A percentile compares a stretch with the other conserved stretches of the same genome.
phyloP scores from a whole-genome alignment of 83 land plant species.

The Isoetes engelmannii region DNA sequence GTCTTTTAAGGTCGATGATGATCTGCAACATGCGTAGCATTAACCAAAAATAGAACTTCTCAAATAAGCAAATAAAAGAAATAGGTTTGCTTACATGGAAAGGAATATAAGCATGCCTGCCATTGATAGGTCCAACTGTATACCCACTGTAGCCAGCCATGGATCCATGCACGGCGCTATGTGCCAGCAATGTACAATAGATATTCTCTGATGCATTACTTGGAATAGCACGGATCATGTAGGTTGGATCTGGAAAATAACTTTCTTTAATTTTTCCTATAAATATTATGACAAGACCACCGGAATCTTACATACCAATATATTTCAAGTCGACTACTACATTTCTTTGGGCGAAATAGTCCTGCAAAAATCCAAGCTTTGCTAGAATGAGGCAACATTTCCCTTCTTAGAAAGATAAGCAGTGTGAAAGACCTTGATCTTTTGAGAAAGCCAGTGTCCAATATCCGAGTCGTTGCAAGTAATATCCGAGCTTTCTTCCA shows the following conservation, averaged over 20 bases:
- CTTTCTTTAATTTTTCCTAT: too few relatives aligned
- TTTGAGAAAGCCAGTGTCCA: slow-evolving; percentile 66
- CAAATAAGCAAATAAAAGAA: background rate
- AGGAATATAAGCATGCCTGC: slow-evolving; percentile 70
- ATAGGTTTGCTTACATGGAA: slow-evolving; percentile 35
- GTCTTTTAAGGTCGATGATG: slow-evolving; percentile 17
- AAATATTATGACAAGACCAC: too few relatives aligned
- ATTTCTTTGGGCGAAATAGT: slow-evolving; percentile 34
- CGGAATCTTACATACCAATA: slow-evolving; percentile 35
- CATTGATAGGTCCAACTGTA: slow-evolving; percentile 70
- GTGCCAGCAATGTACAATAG: slow-evolving; percentile 78
- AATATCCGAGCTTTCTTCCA: slow-evolving; percentile 44
- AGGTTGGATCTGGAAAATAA: slow-evolving; percentile 58
- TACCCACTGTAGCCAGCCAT: slow-evolving; percentile 86
- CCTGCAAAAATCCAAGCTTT: slow-evolving; percentile 28
- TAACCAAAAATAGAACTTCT: too few relatives aligned
- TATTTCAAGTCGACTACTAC: slow-evolving; percentile 60
- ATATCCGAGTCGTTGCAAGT: slow-evolving; percentile 71
- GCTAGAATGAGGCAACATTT: too few relatives aligned
- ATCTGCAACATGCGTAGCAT: background rate
- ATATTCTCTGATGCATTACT: slow-evolving; percentile 85
- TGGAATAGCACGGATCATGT: slow-evolving; percentile 83
- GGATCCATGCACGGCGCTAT: slow-evolving; percentile 77
- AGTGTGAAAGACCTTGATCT: slow-evolving; percentile 44
- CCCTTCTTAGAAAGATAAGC: background rate